Evolutionary conservation across 805 yeast genomes (phyloP).

Genomic region (Starmera caribaea): DNA sequence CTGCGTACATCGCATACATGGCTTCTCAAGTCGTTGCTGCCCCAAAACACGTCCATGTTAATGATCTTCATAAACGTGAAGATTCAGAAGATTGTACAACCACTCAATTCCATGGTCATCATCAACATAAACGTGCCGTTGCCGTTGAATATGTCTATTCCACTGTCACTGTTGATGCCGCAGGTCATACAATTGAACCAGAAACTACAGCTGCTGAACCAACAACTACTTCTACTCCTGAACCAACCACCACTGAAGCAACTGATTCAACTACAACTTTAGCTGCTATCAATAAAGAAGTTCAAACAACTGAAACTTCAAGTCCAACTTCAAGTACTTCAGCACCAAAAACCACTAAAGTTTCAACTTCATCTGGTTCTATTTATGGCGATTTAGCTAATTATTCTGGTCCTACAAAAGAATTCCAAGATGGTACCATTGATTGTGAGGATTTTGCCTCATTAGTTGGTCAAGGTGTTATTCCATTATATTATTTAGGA

Average conservation of each 20-base stretch:
- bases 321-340: constrained; percentile 15
- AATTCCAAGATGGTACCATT: constrained; percentile 62
- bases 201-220: constrained; percentile 14
- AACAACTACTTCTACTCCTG: constrained; percentile 10
- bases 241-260: constrained; percentile 15
- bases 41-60: constrained; percentile 12
- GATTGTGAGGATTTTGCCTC: constrained; percentile 64
- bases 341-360: constrained; percentile 16
- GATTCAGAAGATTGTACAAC: constrained; percentile 17
- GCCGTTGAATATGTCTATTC: constrained; percentile 44
- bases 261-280: constrained; percentile 16
- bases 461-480: constrained; percentile 63
- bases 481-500: constrained; percentile 60
- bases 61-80: constrained; percentile 5
- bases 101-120: constrained; percentile 28
- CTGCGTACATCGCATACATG: constrained; percentile 20
- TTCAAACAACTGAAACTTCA: constrained; percentile 8
- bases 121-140: constrained; percentile 40
- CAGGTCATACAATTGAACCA: constrained; percentile 33
- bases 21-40: constrained; percentile 20
- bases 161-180: constrained; percentile 41
- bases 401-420: constrained; percentile 45
- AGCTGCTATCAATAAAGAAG: constrained; percentile 10
- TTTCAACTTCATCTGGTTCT: constrained; percentile 24
- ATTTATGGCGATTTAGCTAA: constrained; percentile 48